A percentile compares a stretch with the other conserved stretches of the same genome.
Evolutionary conservation across 441 rosid species (phyloP).

Genomic region (Pelargonium myrrhifolium): DNA sequence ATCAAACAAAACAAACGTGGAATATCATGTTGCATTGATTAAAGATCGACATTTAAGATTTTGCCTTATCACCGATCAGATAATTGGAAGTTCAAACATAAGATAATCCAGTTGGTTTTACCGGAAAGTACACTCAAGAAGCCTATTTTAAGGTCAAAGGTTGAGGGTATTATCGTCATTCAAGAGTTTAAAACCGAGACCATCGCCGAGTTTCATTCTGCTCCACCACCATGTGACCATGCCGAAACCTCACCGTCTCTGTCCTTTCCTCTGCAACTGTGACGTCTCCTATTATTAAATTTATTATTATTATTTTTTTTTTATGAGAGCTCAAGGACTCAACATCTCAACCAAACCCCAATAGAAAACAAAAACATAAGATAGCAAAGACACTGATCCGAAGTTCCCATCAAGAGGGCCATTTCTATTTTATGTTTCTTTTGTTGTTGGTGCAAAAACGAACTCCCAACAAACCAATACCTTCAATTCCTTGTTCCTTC

Average conservation of each 20-base stretch:
- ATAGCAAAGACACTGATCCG: neutral
- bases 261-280: neutral
- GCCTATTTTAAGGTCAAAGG: neutral
- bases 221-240: neutral
- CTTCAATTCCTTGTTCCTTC: conserved; percentile 35
- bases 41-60: neutral
- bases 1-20: neutral
- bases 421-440: neutral
- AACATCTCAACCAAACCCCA: neutral
- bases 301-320: neutral
- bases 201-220: neutral
- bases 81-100: neutral
- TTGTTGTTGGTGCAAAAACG: conserved; percentile 25
- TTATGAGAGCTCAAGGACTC: neutral
- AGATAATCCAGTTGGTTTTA: neutral
- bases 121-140: neutral
- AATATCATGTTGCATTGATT: neutral
- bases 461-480: conserved; percentile 31
- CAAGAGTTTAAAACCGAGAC: neutral
- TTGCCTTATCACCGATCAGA: neutral
- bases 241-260: neutral
- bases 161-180: neutral
- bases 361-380: too few species aligned
- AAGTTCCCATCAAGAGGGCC: neutral
- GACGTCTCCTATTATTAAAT: neutral